Conservation (phyloP, 2,329 filamentous ascomycete species). For the Malbranchea zuffiana region DNA sequence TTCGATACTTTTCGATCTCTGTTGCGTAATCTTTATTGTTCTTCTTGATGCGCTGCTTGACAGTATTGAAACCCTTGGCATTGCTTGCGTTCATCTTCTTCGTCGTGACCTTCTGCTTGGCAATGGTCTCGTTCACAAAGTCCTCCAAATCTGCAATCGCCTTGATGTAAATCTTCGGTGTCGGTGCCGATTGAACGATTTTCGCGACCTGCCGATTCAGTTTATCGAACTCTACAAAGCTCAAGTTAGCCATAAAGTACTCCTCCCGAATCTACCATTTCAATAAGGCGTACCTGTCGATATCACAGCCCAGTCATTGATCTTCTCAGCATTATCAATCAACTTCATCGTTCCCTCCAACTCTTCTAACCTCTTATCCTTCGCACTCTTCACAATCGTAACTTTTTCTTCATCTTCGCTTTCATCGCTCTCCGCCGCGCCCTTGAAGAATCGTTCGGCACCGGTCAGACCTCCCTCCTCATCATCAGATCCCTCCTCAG, state of each 20-base stretch:
- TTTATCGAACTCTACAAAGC: constrained; percentile 72
- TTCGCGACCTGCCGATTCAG: constrained; percentile 77
- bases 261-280: constrained; percentile 5
- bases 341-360: constrained; percentile 77
- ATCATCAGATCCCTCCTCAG: constrained; percentile 43
- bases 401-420: constrained; percentile 75
- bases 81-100: constrained; percentile 99
- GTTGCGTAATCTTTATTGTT: constrained; percentile 89
- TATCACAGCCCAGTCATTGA: constrained; percentile 93
- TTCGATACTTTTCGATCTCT: constrained; percentile 78
- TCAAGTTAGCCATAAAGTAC: constrained; percentile 13
- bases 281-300: constrained; percentile 56
- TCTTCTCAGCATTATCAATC: constrained; percentile 96
- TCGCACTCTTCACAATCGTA: constrained; percentile 88
- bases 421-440: constrained; percentile 64
- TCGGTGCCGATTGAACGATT: constrained; percentile 63
- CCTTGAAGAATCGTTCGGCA: constrained; percentile 74
- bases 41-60: constrained; percentile 98
- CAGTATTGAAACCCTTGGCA: constrained; percentile 84
- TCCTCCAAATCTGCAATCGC: constrained; percentile 89
- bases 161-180: constrained; percentile 87
- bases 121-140: constrained; percentile 80
- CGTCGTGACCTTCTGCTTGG: constrained; percentile 88
- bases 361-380: constrained; percentile 94
- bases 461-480: constrained; percentile 55